A percentile compares a stretch with the other conserved stretches of the same genome.
phyloP scores from a whole-genome alignment of 2,329 filamentous ascomycete genomes.

The Keithomyces neogunnii region DNA sequence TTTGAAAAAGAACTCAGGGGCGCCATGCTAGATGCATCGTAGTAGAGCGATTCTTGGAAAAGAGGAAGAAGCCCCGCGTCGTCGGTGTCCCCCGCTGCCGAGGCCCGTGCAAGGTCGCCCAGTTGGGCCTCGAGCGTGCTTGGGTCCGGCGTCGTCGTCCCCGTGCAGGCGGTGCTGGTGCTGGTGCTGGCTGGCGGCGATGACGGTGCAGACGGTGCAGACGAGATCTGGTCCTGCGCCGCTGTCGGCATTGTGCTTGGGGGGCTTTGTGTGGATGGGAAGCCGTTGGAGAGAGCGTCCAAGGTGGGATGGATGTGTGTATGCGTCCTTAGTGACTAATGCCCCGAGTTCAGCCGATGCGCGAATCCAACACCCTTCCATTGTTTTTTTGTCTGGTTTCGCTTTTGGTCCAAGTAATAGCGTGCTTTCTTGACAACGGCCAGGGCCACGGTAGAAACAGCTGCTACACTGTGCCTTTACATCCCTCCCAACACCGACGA shows the following conservation, averaged over 20 bases:
- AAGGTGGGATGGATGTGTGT: too few relatives aligned
- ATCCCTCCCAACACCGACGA: too few relatives aligned
- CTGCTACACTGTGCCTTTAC: too few relatives aligned
- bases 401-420: too few relatives aligned
- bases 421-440: too few relatives aligned
- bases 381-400: too few relatives aligned
- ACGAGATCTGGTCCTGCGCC: not conserved
- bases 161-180: not conserved
- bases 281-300: too few relatives aligned
- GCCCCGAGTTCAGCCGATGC: too few relatives aligned
- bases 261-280: not conserved
- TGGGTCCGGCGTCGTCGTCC: not conserved
- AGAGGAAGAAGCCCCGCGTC: not conserved
- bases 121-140: conserved; percentile 6
- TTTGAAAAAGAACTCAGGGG: conserved; percentile 44
- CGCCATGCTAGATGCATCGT: conserved; percentile 50
- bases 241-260: not conserved
- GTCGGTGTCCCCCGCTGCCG: not conserved
- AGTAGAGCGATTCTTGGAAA: conserved; percentile 38
- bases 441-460: too few relatives aligned
- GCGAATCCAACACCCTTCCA: too few relatives aligned
- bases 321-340: too few relatives aligned
- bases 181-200: not conserved
- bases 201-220: not conserved
- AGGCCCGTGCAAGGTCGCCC: conserved; percentile 3